Evolutionary conservation across 495 filamentous ascomycete genomes (phyloP), one percentile per base, ranked within the genome.

Genomic region (Hypoxylon lienhwacheense): DNA sequence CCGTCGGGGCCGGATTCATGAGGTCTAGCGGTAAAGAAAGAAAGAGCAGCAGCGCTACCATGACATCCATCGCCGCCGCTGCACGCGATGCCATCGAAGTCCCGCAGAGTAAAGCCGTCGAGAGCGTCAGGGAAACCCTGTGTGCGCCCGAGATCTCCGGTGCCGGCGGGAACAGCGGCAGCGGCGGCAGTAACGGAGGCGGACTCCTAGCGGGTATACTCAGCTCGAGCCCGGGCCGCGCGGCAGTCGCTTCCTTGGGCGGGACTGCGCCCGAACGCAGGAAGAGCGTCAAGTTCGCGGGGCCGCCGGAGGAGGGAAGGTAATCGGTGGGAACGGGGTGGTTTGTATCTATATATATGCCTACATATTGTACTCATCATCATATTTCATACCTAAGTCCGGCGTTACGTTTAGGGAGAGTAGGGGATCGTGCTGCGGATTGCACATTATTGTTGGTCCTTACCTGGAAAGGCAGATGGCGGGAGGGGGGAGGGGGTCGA

Each of bases 211-310:
- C 55, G 21, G 52, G 65, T 1, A 76, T 78, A 11, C 31, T 77
- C 10, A 76, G 75, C 48, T 75, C 72, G 7, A 77, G 73, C 19
- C 75, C 75, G 0, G 75, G 73, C 11, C 52, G 67, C 8, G 32
- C 41, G 34, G 35, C 50, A 8, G 61, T 1, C 36, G 31, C 5
- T n/a, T n/a, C n/a, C 49, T 66, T 4, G 25, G 59, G 5, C 46
- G 48, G 11, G 64, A 73, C 53, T 66, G 72, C 32, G 2, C 34
- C 57, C 47, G 78, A 81, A 64, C 66, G 77, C 50, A 67, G 77
- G 63, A 80, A 80, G 69, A 80, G 77, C 31, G 78, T 81, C 45
- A 81, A 81, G 68, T 76, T 80, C 53, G 74, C 68, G 0, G 66
- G 57, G 5, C 54, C 68, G 25, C 47, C 59, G 3, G 67, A 62